These are phyloP conservation scores for Musa itinerans DNA, from an alignment of 176 grass and related monocot genomes.

Conservation along the genomic window DNA sequence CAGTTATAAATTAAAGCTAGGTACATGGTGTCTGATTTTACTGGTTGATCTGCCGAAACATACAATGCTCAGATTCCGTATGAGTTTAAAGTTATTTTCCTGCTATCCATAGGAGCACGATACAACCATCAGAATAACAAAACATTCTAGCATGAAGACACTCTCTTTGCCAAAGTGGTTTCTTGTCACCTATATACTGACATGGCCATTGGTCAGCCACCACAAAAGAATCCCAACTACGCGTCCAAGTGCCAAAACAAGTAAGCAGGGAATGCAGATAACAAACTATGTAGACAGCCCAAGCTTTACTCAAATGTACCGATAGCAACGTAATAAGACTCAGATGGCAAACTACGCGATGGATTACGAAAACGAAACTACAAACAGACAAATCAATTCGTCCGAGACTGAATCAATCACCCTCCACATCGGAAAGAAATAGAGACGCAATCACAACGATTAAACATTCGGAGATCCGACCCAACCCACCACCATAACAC, in stretches of 20 bases:
- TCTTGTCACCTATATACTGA: not conserved
- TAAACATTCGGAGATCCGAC: not conserved
- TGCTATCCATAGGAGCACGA: too few species aligned
- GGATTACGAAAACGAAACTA: not conserved
- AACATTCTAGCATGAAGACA: too few species aligned
- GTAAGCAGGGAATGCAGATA: not conserved
- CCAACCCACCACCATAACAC: not conserved
- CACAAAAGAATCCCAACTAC: too few species aligned
- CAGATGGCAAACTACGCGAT: not conserved
- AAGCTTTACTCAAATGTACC: not conserved
- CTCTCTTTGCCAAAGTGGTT: too few species aligned
- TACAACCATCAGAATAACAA: too few species aligned
- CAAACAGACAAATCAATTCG: not conserved
- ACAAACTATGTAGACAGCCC: not conserved
- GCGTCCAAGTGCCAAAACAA: not conserved
- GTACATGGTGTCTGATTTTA: too few species aligned
- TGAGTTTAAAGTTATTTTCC: too few species aligned
- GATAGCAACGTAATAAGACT: not conserved
- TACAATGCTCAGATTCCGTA: too few species aligned
- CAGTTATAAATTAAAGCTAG: too few species aligned
- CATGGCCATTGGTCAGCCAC: too few species aligned
- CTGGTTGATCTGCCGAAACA: too few species aligned
- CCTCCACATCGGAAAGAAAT: not conserved
- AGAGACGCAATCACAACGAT: not conserved
- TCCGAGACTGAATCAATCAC: not conserved